Base-by-base conservation (phyloP, 2,329 filamentous ascomycete species). In the Monascus ruber region DNA sequence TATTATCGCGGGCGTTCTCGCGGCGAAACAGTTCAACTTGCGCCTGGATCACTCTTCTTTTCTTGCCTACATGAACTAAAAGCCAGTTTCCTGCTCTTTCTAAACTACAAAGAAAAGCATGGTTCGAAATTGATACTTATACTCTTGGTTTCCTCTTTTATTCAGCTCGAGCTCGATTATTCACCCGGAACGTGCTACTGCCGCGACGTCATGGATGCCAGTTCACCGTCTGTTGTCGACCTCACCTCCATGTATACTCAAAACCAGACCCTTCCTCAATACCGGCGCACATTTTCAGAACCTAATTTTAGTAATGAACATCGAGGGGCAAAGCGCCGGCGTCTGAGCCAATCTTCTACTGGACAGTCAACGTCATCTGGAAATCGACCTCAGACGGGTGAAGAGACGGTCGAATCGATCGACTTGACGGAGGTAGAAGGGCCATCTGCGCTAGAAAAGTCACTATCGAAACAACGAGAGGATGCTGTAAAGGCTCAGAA, bases 401-500 rank as follows among this genome's bases (percentile, higher is more conserved):
- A 45, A 8, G 44, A 52, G 5, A 47, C 58, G 3, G 53, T 72
- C 5, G 70, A 74, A 34, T 60, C 69, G 24, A 62, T 76, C 5
- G 73, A 77, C 50, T 52, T 76, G 24, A 69, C 66, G 2, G 60
- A 60, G 24, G 62, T 68, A 0, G 58, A 69, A 10, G 64, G 63
- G 28, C 56, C 60, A 8, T 51, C 50, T 2, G 46, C 59, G 1
- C 54, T 75, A 1, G 60, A 65, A 3, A 63, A 66, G 7, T 57
- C 66, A 0, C 53, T 74, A 9, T 64, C 72, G 35, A 76, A 73
- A 50, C 72, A 76, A 51, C 63, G 65, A 5, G 63, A 70, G 39
- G 71, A 74, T 43, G 69, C 71, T 0, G 59, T 74, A 31, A 66
- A 67, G 40, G 60, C 67, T 1, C 66, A 73, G 45, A 51, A 63